Evolutionary conservation across 2,329 filamentous ascomycete species (phyloP).

Genomic region (Arachnomyces sp.): DNA sequence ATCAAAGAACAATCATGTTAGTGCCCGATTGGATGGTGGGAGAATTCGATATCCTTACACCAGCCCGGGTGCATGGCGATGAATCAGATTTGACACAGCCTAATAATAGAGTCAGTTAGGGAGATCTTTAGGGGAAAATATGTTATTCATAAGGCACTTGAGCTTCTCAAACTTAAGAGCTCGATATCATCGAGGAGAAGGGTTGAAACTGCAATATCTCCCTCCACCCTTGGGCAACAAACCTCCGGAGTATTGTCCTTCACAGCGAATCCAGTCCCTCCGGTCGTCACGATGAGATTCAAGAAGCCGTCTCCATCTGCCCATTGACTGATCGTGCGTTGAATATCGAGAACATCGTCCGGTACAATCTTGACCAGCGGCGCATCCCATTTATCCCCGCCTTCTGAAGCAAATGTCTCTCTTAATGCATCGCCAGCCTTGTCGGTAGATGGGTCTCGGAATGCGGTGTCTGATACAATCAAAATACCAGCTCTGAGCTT

Average conservation of each 20-base stretch:
- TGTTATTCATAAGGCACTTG: conserved; percentile 9
- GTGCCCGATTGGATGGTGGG: conserved; percentile 1
- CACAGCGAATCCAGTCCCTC: conserved; percentile 85
- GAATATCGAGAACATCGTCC: conserved; percentile 68
- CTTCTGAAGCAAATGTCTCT: conserved; percentile 60
- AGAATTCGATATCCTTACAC: conserved; percentile 47
- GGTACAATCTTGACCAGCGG: conserved; percentile 66
- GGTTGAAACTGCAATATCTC: background rate
- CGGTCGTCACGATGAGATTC: conserved; percentile 80
- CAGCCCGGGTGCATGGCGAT: conserved; percentile 79
- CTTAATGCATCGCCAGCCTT: conserved; percentile 60
- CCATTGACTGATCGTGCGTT: conserved; percentile 64
- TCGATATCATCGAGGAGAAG: background rate
- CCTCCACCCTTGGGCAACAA: conserved; percentile 17
- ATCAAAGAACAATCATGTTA: conserved; percentile 16
- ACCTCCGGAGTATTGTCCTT: conserved; percentile 87
- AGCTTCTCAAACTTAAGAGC: background rate
- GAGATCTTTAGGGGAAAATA: background rate
- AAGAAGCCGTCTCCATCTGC: conserved; percentile 55
- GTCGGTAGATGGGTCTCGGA: conserved; percentile 70
- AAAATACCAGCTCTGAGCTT: conserved; percentile 68
- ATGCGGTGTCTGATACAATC: conserved; percentile 84
- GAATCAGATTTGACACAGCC: conserved; percentile 71
- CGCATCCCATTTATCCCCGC: conserved; percentile 64
- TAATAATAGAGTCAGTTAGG: conserved; percentile 29